phyloP scores from a whole-genome alignment of 306 rosid genomes.

The Geum urbanum region DNA sequence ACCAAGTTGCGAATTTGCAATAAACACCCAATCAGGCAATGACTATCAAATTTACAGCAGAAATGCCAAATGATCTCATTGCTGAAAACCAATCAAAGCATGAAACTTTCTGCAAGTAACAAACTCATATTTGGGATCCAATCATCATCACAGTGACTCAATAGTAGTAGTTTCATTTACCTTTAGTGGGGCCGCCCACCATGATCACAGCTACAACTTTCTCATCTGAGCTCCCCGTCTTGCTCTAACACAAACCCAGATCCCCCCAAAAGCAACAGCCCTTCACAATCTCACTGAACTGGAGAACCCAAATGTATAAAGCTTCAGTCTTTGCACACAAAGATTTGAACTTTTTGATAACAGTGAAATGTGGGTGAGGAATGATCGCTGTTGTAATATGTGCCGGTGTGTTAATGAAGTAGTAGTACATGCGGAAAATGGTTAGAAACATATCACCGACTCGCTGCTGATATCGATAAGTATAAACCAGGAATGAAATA shows the following conservation, averaged over 20 bases:
- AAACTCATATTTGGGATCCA: constrained; percentile 16
- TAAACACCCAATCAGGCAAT: neutral
- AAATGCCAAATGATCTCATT: neutral
- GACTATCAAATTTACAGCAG: neutral
- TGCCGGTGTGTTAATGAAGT: constrained; percentile 3
- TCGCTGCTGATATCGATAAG: neutral
- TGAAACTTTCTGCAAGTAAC: neutral
- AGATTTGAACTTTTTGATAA: neutral
- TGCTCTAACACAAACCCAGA: constrained; percentile 36
- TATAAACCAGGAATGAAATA: no score
- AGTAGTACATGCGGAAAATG: neutral
- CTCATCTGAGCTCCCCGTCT: constrained; percentile 65
- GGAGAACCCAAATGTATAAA: constrained; percentile 13
- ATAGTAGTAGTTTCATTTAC: constrained; percentile 23
- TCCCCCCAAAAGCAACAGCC: constrained; percentile 22
- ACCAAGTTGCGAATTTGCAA: neutral
- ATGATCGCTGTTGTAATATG: no score
- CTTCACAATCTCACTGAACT: neutral
- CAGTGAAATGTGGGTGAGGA: neutral
- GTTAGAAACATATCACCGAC: neutral
- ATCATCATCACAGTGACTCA: constrained; percentile 7
- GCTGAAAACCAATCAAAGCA: neutral
- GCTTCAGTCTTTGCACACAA: neutral
- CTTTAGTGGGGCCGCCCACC: constrained; percentile 99
- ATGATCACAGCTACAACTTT: constrained; percentile 87